Evolutionary conservation across 2,329 filamentous ascomycete genomes (phyloP), one percentile per base, ranked within the genome.

Genomic region (Thermothelomyces thermophilus): DNA sequence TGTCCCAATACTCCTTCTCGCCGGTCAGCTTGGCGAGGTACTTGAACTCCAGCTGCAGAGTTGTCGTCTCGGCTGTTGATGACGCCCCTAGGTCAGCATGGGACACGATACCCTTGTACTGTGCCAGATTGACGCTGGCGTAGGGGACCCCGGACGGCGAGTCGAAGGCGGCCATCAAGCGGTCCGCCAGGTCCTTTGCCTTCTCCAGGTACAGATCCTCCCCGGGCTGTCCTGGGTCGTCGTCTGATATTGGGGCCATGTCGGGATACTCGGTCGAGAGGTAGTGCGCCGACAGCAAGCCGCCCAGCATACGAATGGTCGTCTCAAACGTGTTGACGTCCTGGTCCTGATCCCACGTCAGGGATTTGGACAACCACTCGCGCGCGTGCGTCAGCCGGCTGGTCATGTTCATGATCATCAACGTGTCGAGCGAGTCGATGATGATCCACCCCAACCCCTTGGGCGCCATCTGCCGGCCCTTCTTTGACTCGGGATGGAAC

Each of bases 241-340:
- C 83, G 17, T 87, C 83, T 5, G 71, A 63, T 50, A 90, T 73
- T 0, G 88, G 83, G 11, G 90, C 90, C 58, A 95, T 74, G n/a
- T 85, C 70, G 0, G 90, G 89, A 58, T 84, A 91, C 48, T 80
- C 78, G 20, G 81, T 93, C 19, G 90, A 91, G n/a, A 98, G 76
- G 67, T 97, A 97, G 66, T 98, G 90, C 9, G 93, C 93, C 1
- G 90, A 90, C 30, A 98, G 75, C 36, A 98, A 74, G 10, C 93
- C 93, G 14, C 93, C 93, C 43, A 98, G 74, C 90, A 97, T 97
- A 46, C 93, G 86, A 61, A 97, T 97, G 0, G 91, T 97, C 7
- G 91, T 97, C 71, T 98, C 93, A 61, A 97, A 98, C 0, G 90
- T 96, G 67, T 90, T 97, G 49, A 98, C 91, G 65, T 96, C 89